Percentiles rank a stretch among this genome's conserved stretches.
Conservation (phyloP, 139 green algal genomes). For the Bryopsis sp. region DNA sequence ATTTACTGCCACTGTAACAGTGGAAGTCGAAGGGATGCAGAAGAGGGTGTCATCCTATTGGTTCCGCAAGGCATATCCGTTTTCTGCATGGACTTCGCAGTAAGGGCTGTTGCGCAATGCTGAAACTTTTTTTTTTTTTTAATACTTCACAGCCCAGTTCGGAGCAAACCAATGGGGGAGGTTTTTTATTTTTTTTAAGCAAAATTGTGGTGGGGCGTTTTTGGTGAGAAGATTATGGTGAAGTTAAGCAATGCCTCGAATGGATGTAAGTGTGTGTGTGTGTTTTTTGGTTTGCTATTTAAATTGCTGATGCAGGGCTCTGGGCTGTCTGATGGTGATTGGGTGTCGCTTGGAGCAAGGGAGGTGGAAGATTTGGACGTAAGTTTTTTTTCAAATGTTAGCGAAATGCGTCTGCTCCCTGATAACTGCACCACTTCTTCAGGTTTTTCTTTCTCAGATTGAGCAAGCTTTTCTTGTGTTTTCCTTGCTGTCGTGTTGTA, state of each 20-base stretch:
- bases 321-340: conserved; percentile 79
- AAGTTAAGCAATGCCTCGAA: background rate
- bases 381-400: too few species aligned
- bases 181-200: too few species aligned
- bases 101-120: conserved; percentile 32
- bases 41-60: conserved; percentile 68
- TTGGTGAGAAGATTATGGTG: too few species aligned
- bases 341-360: conserved; percentile 76
- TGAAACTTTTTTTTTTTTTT: background rate
- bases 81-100: conserved; percentile 78
- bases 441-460: too few species aligned
- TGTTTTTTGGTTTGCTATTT: background rate
- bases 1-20: conserved; percentile 89
- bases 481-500: too few species aligned
- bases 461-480: too few species aligned
- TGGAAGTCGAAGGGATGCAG: conserved; percentile 64
- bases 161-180: too few species aligned
- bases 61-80: conserved; percentile 68
- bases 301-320: conserved; percentile 51
- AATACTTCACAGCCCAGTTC: too few species aligned
- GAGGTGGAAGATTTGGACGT: conserved; percentile 76
- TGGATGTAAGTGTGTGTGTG: conserved; percentile 4
- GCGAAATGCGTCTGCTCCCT: too few species aligned
- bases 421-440: too few species aligned
- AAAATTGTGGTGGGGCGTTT: too few species aligned